A percentile compares a stretch with the other conserved stretches of the same genome.
Evolutionary conservation across 169 alveolate genomes (phyloP).

Genomic region (Amoebophrya sp.): DNA sequence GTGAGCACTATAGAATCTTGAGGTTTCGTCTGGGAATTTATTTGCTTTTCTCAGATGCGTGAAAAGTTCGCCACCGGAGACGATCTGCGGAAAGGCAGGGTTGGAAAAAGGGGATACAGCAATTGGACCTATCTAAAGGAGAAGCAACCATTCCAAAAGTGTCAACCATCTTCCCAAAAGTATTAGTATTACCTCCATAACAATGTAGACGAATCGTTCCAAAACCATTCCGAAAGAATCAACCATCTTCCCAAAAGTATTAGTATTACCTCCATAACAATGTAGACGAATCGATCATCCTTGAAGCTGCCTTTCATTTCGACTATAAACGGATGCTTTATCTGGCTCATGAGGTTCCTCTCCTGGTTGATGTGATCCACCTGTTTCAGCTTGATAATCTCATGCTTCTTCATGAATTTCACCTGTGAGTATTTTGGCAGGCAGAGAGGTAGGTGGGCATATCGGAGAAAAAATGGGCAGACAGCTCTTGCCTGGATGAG

Average conservation of each 20-base stretch:
- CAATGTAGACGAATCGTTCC: conserved; percentile 58
- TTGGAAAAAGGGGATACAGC: too few relatives aligned
- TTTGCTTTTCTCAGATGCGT: conserved; percentile 71
- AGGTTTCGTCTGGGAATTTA: conserved; percentile 61
- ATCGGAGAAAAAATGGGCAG: background rate
- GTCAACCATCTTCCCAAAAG: too few relatives aligned
- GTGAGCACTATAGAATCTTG: conserved; percentile 68
- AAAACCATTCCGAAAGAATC: too few relatives aligned
- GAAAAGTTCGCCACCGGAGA: conserved; percentile 78
- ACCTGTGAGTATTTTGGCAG: background rate
- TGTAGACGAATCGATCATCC: conserved; percentile 58
- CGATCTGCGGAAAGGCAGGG: conserved; percentile 68
- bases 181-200: conserved; percentile 34
- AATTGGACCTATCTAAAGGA: too few relatives aligned
- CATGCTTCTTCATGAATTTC: conserved; percentile 53
- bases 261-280: conserved; percentile 41
- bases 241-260: too few relatives aligned
- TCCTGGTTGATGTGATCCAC: conserved; percentile 92
- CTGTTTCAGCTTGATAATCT: conserved; percentile 52
- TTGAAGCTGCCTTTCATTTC: conserved; percentile 62
- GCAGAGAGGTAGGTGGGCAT: background rate
- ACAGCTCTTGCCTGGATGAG: background rate
- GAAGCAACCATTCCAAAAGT: too few relatives aligned
- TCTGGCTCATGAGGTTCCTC: conserved; percentile 76
- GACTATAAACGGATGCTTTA: conserved; percentile 91